Base-by-base conservation (phyloP, 2,329 filamentous ascomycete species). In the Fusarium pseudonygamai region DNA sequence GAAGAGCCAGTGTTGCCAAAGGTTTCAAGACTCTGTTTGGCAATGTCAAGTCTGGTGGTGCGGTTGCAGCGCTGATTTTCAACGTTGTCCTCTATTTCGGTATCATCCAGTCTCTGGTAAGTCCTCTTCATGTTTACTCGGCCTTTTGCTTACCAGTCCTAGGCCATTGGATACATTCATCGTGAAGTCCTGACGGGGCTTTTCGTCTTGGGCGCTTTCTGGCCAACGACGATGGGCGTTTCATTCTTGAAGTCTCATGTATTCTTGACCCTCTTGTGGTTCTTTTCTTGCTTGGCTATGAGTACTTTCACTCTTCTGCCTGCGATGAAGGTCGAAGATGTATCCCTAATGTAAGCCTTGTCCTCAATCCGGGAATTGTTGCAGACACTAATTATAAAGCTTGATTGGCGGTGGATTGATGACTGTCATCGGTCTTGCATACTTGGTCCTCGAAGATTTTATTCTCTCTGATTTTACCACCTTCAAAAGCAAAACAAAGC, bases 81-180 rank as follows among this genome's bases (percentile, higher is more conserved):
- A 92, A 96, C 73, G 80, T 85, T 1, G 67, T 92, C 26, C 79
- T 89, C 12, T 97, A 95, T 78, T 80, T 98, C 60, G 92, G 86
- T 13, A 85, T 97, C 14, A 87, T 99, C 30, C 89, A 96, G 80
- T 93, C 92, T 60, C 86, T 99, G 80, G 92, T 93, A 84, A 82
- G 87, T 84, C 30, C 30, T 30, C n/a, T 42, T 53, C 14, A 13
- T 28, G 18, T 49, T 28, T 36, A 10, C n/a, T 13, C 15, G 11
- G 24, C 26, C 24, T 45, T 32, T 36, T 30, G 47, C 65, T 71
- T 62, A 77, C 57, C 30, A 45, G 30, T 42, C n/a, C 20, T 56
- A 96, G 93, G 95, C 96, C 28, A 87, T 97, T 83, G 95, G 94
- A 57, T 99, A 99, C 80, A 97, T 97, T 64, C 89, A 96, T 76